A percentile compares a stretch with the other conserved stretches of the same genome.
These are phyloP conservation scores for Diaporthe sp. DNA, from an alignment of 2,329 filamentous ascomycete genomes.

Conservation along the genomic window DNA sequence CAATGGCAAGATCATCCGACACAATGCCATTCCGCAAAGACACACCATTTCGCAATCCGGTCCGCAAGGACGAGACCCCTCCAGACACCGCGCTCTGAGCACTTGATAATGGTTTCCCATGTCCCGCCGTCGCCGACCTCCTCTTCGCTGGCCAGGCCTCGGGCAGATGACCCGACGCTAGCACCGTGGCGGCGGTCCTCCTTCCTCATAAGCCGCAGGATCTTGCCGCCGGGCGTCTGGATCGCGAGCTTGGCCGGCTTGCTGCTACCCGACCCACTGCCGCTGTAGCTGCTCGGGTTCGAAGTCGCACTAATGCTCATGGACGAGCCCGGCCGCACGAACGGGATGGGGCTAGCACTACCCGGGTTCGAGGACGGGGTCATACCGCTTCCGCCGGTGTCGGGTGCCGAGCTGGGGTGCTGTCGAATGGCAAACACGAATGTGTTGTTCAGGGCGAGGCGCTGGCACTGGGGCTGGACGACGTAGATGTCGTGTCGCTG, in stretches of 20 bases:
- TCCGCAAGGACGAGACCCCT: constrained; percentile 86
- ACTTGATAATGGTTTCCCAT: constrained; percentile 94
- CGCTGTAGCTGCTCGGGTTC: constrained; percentile 68
- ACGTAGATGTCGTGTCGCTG: constrained; percentile 97
- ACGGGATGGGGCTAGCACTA: constrained; percentile 71
- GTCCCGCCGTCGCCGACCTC: constrained; percentile 78
- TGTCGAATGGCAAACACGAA: constrained; percentile 98
- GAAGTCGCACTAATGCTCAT: constrained; percentile 76
- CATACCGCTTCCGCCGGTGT: constrained; percentile 52
- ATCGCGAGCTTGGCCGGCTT: constrained; percentile 98
- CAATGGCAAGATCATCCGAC: constrained; percentile 43
- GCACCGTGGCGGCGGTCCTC: constrained; percentile 74
- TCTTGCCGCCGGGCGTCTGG: constrained; percentile 94
- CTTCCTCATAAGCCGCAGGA: constrained; percentile 87
- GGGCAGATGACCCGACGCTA: constrained; percentile 55
- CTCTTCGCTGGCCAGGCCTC: constrained; percentile 57
- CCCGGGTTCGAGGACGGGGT: constrained; percentile 64
- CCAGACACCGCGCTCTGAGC: constrained; percentile 86
- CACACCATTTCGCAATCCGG: constrained; percentile 87
- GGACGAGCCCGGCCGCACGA: constrained; percentile 71
- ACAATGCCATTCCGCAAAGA: constrained; percentile 91
- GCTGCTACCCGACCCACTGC: constrained; percentile 67
- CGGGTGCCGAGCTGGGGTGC: constrained; percentile 76
- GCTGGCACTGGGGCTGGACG: constrained; percentile 92
- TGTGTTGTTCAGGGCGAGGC: constrained; percentile 93